These are phyloP conservation scores for Trichopus zeylanicus DNA, from an alignment of 116 monocot genomes.

Conservation along the genomic window DNA sequence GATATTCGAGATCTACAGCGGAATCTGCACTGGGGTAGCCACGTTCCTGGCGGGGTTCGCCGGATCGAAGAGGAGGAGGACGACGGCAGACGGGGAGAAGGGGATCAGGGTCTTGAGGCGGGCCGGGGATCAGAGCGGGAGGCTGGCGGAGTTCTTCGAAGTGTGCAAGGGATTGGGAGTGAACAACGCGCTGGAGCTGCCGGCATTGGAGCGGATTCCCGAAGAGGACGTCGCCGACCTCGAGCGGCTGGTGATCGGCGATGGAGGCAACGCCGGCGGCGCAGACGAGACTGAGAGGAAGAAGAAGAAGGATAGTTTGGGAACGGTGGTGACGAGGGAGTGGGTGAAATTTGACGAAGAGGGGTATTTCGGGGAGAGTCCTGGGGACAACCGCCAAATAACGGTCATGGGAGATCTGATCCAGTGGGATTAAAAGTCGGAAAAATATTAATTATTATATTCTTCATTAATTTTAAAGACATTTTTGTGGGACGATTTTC, in stretches of 20 bases:
- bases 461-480: no score
- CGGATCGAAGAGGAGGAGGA: not conserved
- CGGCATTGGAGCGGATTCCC: constrained; percentile 46
- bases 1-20: constrained; percentile 63
- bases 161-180: constrained; percentile 52
- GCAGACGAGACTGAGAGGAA: not conserved
- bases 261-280: not conserved
- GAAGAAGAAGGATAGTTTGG: not conserved
- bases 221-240: constrained; percentile 57
- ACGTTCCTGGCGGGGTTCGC: constrained; percentile 27
- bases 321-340: constrained; percentile 25
- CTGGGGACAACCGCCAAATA: no score
- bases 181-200: constrained; percentile 43
- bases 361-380: constrained; percentile 6
- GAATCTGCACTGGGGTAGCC: constrained; percentile 52
- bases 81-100: constrained; percentile 1
- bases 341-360: constrained; percentile 65
- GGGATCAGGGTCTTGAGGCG: constrained; percentile 41
- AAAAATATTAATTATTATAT: no score
- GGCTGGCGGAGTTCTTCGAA: constrained; percentile 44
- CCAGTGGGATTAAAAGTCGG: no score
- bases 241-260: constrained; percentile 25
- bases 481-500: no score
- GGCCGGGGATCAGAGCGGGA: constrained; percentile 39
- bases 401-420: no score